A percentile compares a stretch with the other conserved stretches of the same genome.
Conservation (phyloP, 139 green algal genomes). For the Desmodesmus armatus region DNA sequence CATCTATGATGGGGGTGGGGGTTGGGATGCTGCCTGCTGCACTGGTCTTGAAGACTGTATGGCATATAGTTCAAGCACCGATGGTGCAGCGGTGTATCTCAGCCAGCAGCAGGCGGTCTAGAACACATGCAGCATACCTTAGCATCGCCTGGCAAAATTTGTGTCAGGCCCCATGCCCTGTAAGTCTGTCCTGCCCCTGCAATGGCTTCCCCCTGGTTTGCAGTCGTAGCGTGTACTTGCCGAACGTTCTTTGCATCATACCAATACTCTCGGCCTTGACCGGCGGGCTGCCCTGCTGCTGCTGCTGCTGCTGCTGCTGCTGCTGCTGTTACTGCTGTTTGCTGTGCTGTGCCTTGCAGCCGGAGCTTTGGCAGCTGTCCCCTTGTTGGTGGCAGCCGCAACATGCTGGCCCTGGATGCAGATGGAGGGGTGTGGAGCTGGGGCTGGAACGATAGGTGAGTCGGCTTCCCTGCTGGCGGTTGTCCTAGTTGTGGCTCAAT, state of each 20-base stretch:
- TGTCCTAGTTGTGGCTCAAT: too few species aligned
- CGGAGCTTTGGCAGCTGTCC: conserved; percentile 47
- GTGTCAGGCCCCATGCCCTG: neutral
- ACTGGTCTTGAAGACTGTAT: too few species aligned
- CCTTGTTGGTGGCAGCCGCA: conserved; percentile 71
- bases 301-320: neutral
- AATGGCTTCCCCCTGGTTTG: too few species aligned
- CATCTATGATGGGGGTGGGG: too few species aligned
- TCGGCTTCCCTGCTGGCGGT: too few species aligned
- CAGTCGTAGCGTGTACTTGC: too few species aligned
- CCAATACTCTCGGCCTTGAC: neutral
- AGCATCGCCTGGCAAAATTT: neutral
- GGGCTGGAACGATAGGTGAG: conserved; percentile 94
- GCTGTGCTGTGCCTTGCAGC: conserved; percentile 25
- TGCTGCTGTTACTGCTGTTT: neutral
- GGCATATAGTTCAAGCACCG: too few species aligned
- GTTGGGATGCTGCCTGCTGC: too few species aligned
- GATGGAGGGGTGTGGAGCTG: conserved; percentile 79
- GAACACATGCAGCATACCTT: neutral
- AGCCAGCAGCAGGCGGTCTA: neutral
- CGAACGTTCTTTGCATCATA: too few species aligned
- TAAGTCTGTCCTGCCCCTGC: neutral
- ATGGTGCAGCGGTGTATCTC: too few species aligned
- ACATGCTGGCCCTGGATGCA: conserved; percentile 81
- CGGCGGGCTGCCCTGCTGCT: neutral